Conservation (phyloP, 257 asterid species). For the Nicotiana tomentosiformis region DNA sequence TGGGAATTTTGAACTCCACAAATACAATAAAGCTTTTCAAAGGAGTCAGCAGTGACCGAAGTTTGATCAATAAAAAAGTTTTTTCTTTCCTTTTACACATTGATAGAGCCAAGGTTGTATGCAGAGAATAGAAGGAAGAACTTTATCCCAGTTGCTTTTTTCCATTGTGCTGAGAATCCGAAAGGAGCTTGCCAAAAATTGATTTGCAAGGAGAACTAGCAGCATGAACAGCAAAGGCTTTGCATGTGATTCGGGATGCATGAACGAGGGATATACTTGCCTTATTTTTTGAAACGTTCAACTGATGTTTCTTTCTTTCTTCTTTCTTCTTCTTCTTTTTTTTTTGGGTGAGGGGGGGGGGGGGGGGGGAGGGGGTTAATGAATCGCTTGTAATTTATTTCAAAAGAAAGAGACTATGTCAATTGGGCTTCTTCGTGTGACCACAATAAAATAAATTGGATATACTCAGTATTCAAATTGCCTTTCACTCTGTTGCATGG, state of each 20-base stretch:
- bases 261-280: background rate
- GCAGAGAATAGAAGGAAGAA: background rate
- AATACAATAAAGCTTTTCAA: background rate
- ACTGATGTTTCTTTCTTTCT: background rate
- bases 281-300: background rate
- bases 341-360: too few relatives aligned
- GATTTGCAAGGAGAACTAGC: background rate
- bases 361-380: too few relatives aligned
- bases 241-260: too few relatives aligned
- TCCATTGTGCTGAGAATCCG: background rate
- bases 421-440: background rate
- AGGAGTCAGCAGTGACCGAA: background rate
- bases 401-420: background rate
- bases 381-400: background rate
- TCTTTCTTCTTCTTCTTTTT: background rate
- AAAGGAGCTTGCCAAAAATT: background rate
- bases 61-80: background rate
- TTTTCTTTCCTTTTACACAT: background rate
- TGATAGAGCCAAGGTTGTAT: background rate
- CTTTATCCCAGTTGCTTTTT: background rate
- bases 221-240: background rate
- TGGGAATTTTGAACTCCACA: constrained; percentile 41
- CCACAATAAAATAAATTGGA: background rate
- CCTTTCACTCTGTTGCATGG: background rate
- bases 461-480: background rate